These are phyloP conservation scores for Aspergillus novoparasiticus DNA, from an alignment of 2,329 filamentous ascomycete genomes.

Conservation along the genomic window DNA sequence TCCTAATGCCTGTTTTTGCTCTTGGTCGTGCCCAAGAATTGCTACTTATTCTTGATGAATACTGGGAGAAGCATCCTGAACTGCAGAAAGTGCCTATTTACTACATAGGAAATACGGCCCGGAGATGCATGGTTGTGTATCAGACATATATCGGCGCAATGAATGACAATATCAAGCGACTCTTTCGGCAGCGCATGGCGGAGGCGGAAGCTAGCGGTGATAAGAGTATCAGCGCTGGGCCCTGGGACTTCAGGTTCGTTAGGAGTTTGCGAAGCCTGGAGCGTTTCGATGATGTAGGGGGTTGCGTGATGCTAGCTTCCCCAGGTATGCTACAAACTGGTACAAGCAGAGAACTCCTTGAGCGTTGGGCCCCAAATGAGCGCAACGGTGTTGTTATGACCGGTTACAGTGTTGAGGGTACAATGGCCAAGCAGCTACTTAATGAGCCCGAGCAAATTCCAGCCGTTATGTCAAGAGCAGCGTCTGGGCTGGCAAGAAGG, in stretches of 20 bases:
- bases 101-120: conserved; percentile 91
- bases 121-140: conserved; percentile 98
- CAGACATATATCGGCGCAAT: conserved; percentile 98
- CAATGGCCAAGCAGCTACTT: conserved; percentile 95
- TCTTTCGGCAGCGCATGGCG: conserved; percentile 91
- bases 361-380: conserved; percentile 93
- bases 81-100: conserved; percentile 93
- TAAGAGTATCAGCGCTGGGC: conserved; percentile 68
- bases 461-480: conserved; percentile 79
- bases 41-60: conserved; percentile 92
- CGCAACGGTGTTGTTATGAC: conserved; percentile 99
- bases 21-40: conserved; percentile 92
- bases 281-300: conserved; percentile 91
- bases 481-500: conserved; percentile 56
- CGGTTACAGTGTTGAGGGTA: conserved; percentile 96
- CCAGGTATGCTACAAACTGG: conserved; percentile 99
- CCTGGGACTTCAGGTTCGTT: conserved; percentile 97
- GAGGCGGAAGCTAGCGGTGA: conserved; percentile 83
- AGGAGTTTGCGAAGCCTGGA: conserved; percentile 90
- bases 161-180: conserved; percentile 97
- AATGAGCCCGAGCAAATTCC: conserved; percentile 94
- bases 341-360: conserved; percentile 86
- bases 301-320: conserved; percentile 95
- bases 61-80: conserved; percentile 88
- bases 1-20: conserved; percentile 93